Percentiles rank a stretch among this genome's conserved stretches.
phyloP scores from a whole-genome alignment of 768 basidiomycete genomes.

The Termitomyces sp. region DNA sequence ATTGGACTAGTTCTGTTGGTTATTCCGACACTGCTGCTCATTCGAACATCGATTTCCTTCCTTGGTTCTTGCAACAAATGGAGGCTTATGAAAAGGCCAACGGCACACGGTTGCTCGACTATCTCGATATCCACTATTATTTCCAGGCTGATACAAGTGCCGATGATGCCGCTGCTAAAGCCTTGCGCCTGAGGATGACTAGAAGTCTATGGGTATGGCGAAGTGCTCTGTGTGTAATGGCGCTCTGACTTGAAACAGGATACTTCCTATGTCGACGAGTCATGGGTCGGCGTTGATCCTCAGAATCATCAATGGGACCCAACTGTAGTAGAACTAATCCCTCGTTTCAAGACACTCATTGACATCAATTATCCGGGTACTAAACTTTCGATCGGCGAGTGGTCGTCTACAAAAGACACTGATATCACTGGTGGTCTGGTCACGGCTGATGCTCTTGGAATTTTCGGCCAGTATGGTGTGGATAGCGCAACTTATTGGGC shows the following conservation, averaged over 20 bases:
- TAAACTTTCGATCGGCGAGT: conserved; percentile 49
- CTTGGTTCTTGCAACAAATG: conserved; percentile 52
- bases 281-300: conserved; percentile 38
- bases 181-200: conserved; percentile 41
- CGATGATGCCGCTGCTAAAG: conserved; percentile 46
- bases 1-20: conserved; percentile 48
- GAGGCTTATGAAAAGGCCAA: conserved; percentile 24
- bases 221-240: neutral
- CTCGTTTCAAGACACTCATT: conserved; percentile 45
- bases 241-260: conserved; percentile 23
- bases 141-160: conserved; percentile 46
- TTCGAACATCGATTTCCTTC: conserved; percentile 46
- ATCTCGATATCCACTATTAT: conserved; percentile 53
- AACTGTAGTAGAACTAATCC: conserved; percentile 37
- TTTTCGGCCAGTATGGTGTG: conserved; percentile 43
- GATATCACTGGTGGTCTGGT: conserved; percentile 50
- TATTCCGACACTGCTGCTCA: conserved; percentile 45
- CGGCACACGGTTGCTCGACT: conserved; percentile 44
- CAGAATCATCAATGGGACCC: conserved; percentile 45
- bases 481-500: conserved; percentile 52
- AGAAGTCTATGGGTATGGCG: conserved; percentile 43
- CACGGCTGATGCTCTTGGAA: conserved; percentile 44
- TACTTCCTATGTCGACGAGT: conserved; percentile 46
- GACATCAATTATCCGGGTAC: conserved; percentile 46
- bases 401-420: conserved; percentile 39